phyloP scores from a whole-genome alignment of 805 yeast species.

The Hanseniaspora occidentalis region DNA sequence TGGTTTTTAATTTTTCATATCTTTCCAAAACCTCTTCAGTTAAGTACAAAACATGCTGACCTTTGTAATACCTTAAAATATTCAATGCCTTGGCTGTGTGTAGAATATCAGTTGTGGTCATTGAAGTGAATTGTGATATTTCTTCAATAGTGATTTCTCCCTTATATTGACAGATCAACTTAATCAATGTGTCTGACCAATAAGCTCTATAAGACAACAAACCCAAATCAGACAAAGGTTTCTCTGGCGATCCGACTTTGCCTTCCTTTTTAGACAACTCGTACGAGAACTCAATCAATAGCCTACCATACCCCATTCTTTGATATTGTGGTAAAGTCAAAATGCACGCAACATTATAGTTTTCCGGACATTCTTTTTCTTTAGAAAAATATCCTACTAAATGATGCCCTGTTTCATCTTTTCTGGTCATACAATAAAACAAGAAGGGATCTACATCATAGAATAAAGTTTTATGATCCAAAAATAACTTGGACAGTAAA shows the following conservation, averaged over 20 bases:
- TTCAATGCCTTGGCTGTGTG: slow-evolving; percentile 88
- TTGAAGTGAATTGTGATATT: slow-evolving; percentile 70
- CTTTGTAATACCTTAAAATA: slow-evolving; percentile 84
- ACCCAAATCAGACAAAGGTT: slow-evolving; percentile 92
- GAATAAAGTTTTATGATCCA: slow-evolving; percentile 92
- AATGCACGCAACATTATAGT: slow-evolving; percentile 94
- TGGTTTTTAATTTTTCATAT: slow-evolving; percentile 58
- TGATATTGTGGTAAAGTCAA: slow-evolving; percentile 93
- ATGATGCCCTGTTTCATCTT: slow-evolving; percentile 88
- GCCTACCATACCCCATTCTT: slow-evolving; percentile 85
- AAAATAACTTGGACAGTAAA: slow-evolving; percentile 73
- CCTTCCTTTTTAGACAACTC: slow-evolving; percentile 79
- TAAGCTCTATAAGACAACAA: slow-evolving; percentile 84
- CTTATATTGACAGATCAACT: slow-evolving; percentile 43
- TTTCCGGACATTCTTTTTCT: slow-evolving; percentile 92
- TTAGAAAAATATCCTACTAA: slow-evolving; percentile 93
- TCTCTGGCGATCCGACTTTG: slow-evolving; percentile 93
- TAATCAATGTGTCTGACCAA: slow-evolving; percentile 87
- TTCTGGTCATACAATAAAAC: slow-evolving; percentile 88
- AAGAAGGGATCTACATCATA: slow-evolving; percentile 97
- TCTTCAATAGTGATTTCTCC: slow-evolving; percentile 79
- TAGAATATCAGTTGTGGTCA: slow-evolving; percentile 92
- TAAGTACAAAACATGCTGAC: slow-evolving; percentile 81
- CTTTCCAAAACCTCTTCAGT: slow-evolving; percentile 72
- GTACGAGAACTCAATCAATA: slow-evolving; percentile 86